phyloP scores from a whole-genome alignment of 83 land plant species.

The Diphasiastrum complanatum region DNA sequence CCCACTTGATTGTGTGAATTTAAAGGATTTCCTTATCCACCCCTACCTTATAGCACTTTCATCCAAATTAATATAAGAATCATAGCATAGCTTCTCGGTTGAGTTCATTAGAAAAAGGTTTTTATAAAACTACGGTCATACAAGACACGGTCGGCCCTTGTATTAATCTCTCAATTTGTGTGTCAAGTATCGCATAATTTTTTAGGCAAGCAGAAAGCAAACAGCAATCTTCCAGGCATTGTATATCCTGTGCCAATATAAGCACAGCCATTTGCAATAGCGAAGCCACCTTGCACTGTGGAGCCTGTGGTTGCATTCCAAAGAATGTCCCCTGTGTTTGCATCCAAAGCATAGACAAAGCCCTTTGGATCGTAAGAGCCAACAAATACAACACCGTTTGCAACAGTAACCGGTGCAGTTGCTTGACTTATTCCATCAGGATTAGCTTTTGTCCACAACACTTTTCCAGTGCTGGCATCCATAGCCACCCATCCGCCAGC shows the following conservation, averaged over 20 bases:
- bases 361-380: slow-evolving; percentile 21
- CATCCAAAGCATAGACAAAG: slow-evolving; percentile 33
- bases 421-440: slow-evolving; percentile 28
- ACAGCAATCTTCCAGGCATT: too few relatives aligned
- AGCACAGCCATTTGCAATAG: slow-evolving; percentile 26
- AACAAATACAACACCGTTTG: slow-evolving; percentile 38
- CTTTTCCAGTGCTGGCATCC: slow-evolving; percentile 33
- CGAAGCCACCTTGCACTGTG: slow-evolving; percentile 33
- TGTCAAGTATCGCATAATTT: too few relatives aligned
- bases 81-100: too few relatives aligned
- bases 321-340: slow-evolving; percentile 23
- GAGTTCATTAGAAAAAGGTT: too few relatives aligned
- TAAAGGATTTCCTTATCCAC: too few relatives aligned
- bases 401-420: slow-evolving; percentile 26
- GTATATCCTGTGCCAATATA: slow-evolving; percentile 33
- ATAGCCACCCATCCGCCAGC: slow-evolving; percentile 45
- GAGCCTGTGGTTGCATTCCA: slow-evolving; percentile 31
- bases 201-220: too few relatives aligned
- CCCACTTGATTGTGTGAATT: too few relatives aligned
- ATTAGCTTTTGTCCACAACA: slow-evolving; percentile 35
- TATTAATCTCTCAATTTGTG: too few relatives aligned
- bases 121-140: too few relatives aligned
- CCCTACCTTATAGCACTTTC: too few relatives aligned
- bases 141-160: too few relatives aligned
- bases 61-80: too few relatives aligned